Evolutionary conservation across 305 asterid genomes (phyloP).

Genomic region (Fraxinus latifolia): DNA sequence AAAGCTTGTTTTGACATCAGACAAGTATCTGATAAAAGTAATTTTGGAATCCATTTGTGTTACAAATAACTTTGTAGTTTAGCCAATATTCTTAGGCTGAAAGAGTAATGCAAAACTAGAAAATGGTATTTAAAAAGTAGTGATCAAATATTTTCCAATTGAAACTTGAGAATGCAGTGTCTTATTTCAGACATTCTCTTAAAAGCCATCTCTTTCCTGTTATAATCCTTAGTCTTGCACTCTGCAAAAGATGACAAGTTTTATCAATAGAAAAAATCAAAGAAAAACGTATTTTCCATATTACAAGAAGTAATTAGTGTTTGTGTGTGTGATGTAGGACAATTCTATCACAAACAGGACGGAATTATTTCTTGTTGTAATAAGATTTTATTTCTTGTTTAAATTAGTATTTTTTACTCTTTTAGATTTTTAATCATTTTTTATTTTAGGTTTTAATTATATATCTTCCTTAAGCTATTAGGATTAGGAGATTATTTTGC

Average conservation of each 20-base stretch:
- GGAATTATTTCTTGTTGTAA: neutral
- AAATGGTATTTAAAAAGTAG: neutral
- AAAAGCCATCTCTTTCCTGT: constrained; percentile 35
- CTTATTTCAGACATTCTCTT: constrained; percentile 14
- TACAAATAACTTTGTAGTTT: neutral
- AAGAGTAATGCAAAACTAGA: neutral
- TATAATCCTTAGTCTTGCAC: constrained; percentile 12
- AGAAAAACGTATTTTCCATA: neutral
- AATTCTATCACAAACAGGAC: neutral
- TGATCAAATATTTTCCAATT: neutral
- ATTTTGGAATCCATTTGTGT: neutral
- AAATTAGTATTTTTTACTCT: neutral
- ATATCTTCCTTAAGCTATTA: neutral
- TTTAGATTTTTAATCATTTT: neutral
- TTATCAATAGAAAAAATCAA: neutral
- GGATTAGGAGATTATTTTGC: neutral
- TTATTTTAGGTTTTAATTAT: neutral
- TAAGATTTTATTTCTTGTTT: neutral
- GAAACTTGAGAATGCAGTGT: neutral
- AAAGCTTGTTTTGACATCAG: neutral
- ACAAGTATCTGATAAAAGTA: neutral
- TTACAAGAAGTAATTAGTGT: neutral
- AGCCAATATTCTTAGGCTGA: neutral
- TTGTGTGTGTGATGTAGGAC: neutral
- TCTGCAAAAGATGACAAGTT: neutral